Evolutionary conservation across 2,329 filamentous ascomycete species (phyloP), one percentile per base, ranked within the genome.

Genomic region (Pyricularia pennisetigena): DNA sequence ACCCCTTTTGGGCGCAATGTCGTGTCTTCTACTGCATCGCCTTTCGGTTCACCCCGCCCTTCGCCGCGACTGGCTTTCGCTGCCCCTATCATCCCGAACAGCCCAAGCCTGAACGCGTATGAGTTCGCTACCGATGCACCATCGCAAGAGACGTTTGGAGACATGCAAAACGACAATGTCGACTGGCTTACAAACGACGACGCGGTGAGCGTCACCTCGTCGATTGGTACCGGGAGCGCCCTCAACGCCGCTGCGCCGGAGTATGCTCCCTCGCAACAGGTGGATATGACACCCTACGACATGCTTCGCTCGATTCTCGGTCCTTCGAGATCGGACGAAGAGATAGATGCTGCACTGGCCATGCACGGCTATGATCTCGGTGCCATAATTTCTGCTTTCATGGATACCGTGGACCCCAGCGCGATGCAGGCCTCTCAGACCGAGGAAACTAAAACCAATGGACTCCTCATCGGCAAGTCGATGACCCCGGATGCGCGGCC

Each of bases 271-370:
- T 80, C 84, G 66, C 86, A 90, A 76, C 90, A 91, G 74, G 87
- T 88, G 68, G 94, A 98, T 75, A 98, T 99, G 94, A 96, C 92
- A 69, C 94, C 95, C 0, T 97, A 97, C 79, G 95, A 99, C 76
- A 98, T 99, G 87, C 84, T 99, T 68, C 91, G 95, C 70, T 97
- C 94, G 6, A 96, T 99, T 59, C 83, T 99, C 29, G 93, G 94
- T 65, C 93, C 95, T 73, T 89, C 92, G 68, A 90, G 91, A 74
- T 90, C 92, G 2, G 94, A 98, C 74, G 94, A 98, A 67, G 95
- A 99, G 78, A 94, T 99, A 65, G 94, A 97, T 76, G 85, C 88
- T n/a, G 92, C 94, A 4, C 85, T 99, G 64, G 92, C 94, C 72
- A 85, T 88, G 69, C 94, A 97, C 76, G 91, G 91, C 68, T 99